Conservation (phyloP, 1,139 yeast genomes). For the Pichia kudriavzevii region DNA sequence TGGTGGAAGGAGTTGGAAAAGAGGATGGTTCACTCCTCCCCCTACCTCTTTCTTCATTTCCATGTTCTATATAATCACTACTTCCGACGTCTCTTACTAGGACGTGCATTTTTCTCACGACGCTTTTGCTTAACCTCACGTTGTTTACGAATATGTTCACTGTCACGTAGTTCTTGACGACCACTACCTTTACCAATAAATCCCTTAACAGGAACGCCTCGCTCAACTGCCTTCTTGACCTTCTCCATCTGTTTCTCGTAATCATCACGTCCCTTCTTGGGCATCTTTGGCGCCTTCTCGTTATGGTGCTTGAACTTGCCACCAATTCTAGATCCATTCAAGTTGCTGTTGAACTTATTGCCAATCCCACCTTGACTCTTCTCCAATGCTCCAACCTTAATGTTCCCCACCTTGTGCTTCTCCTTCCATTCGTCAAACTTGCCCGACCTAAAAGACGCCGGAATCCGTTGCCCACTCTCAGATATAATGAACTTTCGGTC, state of each 20-base stretch:
- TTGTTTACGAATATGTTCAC: slow-evolving; percentile 72
- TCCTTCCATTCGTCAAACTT: slow-evolving; percentile 87
- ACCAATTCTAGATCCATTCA: slow-evolving; percentile 26
- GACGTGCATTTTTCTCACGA: slow-evolving; percentile 83
- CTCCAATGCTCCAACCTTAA: slow-evolving; percentile 43
- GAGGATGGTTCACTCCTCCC: no score
- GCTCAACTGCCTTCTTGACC: slow-evolving; percentile 71
- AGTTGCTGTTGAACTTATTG: slow-evolving; percentile 23
- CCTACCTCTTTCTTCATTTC: slow-evolving; percentile 1
- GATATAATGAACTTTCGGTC: slow-evolving; percentile 87
- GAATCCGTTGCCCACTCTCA: slow-evolving; percentile 88
- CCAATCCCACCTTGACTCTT: slow-evolving; percentile 22
- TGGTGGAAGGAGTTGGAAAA: no score
- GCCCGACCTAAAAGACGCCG: slow-evolving; percentile 89
- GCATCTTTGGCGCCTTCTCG: slow-evolving; percentile 74
- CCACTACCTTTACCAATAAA: slow-evolving; percentile 41
- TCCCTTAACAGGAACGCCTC: slow-evolving; percentile 73
- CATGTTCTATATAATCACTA: not conserved
- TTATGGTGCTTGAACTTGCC: slow-evolving; percentile 68
- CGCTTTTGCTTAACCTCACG: slow-evolving; percentile 65
- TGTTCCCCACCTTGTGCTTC: slow-evolving; percentile 50
- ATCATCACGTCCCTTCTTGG: slow-evolving; percentile 86
- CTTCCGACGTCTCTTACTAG: slow-evolving; percentile 36
- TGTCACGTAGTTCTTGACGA: slow-evolving; percentile 54
- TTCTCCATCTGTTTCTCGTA: slow-evolving; percentile 76